Conservation (phyloP, 2,329 filamentous ascomycete genomes). For the Kalaharituber pfeilii region DNA sequence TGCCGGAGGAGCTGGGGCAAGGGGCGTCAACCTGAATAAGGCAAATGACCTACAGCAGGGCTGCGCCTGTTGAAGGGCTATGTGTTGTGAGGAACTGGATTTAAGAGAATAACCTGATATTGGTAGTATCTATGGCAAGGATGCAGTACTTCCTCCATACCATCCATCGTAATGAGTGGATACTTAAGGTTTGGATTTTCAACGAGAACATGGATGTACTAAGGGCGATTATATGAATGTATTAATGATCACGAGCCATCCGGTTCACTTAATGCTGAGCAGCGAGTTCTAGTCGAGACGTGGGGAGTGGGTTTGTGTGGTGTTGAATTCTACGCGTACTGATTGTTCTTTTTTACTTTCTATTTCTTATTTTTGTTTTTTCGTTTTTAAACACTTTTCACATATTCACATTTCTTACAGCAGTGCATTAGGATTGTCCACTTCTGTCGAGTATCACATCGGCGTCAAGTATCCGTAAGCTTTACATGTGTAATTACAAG, state of each 20-base stretch:
- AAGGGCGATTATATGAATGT: slow-evolving; percentile 3
- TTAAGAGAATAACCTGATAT: not conserved
- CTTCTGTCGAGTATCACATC: no score
- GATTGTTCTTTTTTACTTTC: slow-evolving; percentile 4
- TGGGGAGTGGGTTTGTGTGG: not conserved
- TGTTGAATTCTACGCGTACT: not conserved
- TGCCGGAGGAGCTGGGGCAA: slow-evolving; percentile 21
- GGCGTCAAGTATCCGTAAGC: no score
- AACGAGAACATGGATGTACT: not conserved
- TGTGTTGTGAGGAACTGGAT: not conserved
- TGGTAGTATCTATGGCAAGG: not conserved
- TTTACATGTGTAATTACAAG: no score
- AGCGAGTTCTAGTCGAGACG: not conserved
- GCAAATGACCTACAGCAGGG: slow-evolving; percentile 19
- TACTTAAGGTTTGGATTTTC: not conserved
- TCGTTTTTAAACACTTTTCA: slow-evolving; percentile 23
- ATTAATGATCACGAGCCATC: slow-evolving; percentile 1
- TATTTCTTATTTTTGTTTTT: slow-evolving; percentile 15
- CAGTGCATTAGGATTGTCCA: no score
- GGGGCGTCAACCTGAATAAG: slow-evolving; percentile 47
- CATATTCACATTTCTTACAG: slow-evolving; percentile 25
- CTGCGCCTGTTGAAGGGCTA: slow-evolving; percentile 16
- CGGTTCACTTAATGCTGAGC: not conserved
- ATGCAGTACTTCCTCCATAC: not conserved
- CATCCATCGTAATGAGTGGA: not conserved